These are phyloP conservation scores for Pichia eremophila DNA, from an alignment of 805 yeast species.

Conservation along the genomic window DNA sequence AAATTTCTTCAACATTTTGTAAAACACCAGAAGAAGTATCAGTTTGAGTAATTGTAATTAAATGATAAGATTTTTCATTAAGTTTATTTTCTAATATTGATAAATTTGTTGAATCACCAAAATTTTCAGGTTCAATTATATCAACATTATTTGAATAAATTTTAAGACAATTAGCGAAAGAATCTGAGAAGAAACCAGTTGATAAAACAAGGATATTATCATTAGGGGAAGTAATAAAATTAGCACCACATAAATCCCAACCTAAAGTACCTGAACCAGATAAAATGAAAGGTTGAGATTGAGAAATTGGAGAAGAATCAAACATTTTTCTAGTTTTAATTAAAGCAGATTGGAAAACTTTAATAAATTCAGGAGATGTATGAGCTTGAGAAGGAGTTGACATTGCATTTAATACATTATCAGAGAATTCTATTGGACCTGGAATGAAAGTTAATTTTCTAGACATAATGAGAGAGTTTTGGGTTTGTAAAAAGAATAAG, in stretches of 20 bases:
- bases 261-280: conserved; percentile 94
- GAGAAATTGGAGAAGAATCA: conserved; percentile 47
- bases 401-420: conserved; percentile 70
- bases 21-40: conserved; percentile 96
- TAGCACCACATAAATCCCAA: conserved; percentile 84
- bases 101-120: conserved; percentile 63
- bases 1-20: conserved; percentile 53
- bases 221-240: conserved; percentile 46
- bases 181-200: conserved; percentile 85
- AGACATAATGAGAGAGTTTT: conserved; percentile 9
- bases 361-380: conserved; percentile 75
- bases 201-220: conserved; percentile 75
- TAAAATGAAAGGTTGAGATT: conserved; percentile 73
- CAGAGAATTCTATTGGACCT: conserved; percentile 47
- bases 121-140: conserved; percentile 49
- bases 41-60: conserved; percentile 85
- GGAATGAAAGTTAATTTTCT: conserved; percentile 29
- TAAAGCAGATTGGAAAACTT: conserved; percentile 61
- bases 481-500: neutral
- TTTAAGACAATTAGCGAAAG: conserved; percentile 65
- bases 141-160: conserved; percentile 74
- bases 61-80: conserved; percentile 36
- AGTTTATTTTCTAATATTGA: conserved; percentile 48
- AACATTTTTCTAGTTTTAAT: conserved; percentile 64
- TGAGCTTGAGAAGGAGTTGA: conserved; percentile 82